Base-by-base conservation (phyloP, 148 eudicot species). In the Diospyros lotus region DNA sequence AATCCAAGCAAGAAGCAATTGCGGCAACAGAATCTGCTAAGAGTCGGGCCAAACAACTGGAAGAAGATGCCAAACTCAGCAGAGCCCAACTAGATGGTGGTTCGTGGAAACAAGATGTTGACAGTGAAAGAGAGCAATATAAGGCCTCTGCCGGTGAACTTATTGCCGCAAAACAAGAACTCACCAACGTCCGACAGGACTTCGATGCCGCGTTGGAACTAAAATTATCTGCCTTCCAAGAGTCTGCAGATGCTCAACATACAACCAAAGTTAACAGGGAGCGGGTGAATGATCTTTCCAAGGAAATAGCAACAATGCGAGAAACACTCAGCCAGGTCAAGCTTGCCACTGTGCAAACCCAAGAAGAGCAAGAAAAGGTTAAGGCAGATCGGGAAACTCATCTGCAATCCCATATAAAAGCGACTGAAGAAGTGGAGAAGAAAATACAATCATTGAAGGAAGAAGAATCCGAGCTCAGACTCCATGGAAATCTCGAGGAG, bases 21-120 rank as follows among this genome's bases (percentile, higher is more conserved):
- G 84, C 83, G 59, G 86, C 84, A 11, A 81, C 96, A 54, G 92
- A 95, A 73, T 84, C 92, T 71, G 79, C 93, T 6, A 90, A 86
- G 51, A 50, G 18, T 12, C 75, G 85, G 73, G 89, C 85, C 5
- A 72, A 77, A 71, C 74, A 85, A 64, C 91, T 90, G 6, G 85
- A 92, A 76, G 86, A 87, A 60, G 74, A 73, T 52, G 70, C 58
- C 15, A 79, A 84, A 77, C 46, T 90, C 45, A 80, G 56, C 72
- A 73, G 82, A 73, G 45, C 72, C 15, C 78, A 84, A 69, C 73
- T 58, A 4, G 75, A 68, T 50, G 71, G 6, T 15, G 84, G 71
- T 53, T 78, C 77, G 2, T 82, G 69, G 77, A 81, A 80, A 39
- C 61, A 70, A 17, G 89, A 86, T 9, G 68, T 78, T 14, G 88